Evolutionary conservation across 2,329 filamentous ascomycete genomes (phyloP).

Genomic region (Endothia cerciana): DNA sequence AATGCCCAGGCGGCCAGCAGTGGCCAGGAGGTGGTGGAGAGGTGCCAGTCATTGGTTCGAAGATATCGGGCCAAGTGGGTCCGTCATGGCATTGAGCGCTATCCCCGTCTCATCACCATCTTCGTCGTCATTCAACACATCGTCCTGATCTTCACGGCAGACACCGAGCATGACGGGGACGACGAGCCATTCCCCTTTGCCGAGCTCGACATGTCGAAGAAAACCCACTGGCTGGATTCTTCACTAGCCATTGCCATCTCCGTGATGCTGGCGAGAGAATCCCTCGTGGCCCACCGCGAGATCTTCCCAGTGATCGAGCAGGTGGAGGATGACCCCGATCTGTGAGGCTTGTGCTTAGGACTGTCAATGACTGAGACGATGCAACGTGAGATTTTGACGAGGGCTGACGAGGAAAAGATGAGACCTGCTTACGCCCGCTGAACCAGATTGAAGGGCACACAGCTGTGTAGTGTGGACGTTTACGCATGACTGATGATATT

Average conservation of each 20-base stretch:
- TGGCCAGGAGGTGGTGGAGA: conserved; percentile 10
- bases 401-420: neutral
- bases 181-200: conserved; percentile 35
- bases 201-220: conserved; percentile 38
- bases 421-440: neutral
- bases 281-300: conserved; percentile 30
- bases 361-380: neutral
- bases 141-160: conserved; percentile 48
- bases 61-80: conserved; percentile 27
- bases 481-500: neutral
- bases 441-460: neutral
- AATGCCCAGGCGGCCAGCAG: conserved; percentile 2
- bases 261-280: conserved; percentile 39
- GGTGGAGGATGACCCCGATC: conserved; percentile 33
- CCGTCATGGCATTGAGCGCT: conserved; percentile 24
- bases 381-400: neutral
- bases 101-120: conserved; percentile 40
- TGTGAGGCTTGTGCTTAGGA: conserved; percentile 20
- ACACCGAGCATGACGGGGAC: conserved; percentile 33
- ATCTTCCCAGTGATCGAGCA: conserved; percentile 16
- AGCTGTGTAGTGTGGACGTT: neutral
- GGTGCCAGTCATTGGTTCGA: conserved; percentile 24
- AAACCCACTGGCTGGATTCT: conserved; percentile 42
- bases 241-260: conserved; percentile 42
- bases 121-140: conserved; percentile 58